Evolutionary conservation across 129 eudicot species (phyloP), one percentile per base, ranked within the genome.

Genomic region (Apium graveolens): DNA sequence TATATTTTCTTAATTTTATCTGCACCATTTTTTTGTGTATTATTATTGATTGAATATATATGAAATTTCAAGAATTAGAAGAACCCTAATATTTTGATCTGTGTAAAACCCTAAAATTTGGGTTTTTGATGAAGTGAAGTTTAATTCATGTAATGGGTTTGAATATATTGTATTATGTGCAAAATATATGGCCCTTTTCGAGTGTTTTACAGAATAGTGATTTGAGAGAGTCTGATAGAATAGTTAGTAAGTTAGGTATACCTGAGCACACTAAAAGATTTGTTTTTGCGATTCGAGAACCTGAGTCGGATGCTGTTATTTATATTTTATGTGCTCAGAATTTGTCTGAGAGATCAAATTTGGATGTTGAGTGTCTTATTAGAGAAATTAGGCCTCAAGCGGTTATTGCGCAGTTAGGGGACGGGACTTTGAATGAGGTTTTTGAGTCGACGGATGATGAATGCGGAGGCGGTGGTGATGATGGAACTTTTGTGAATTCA

Each of bases 281-380:
- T 75, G 95, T 92, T 46, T 96, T 86, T 73, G 97, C 99, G 5
- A 73, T 96, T 76, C 79, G 79, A 5, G 95, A 88, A 48, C 91
- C 94, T 0, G 96, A 90, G 72, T 83, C 91, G 4, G 53, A 76
- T 80, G 82, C 90, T 34, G 90, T 89, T n/a, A 79, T 96, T 17
- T 96, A 96, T 70, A 69, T 96, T 31, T 82, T 96, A 11, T 86
- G 91, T 78, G 95, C 82, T 49, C 99, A 92, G 85, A 90, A 96
- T 80, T 84, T 96, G 24, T 96, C 99, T 5, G 97, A 92, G 85
- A 86, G 95, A 77, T 96, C 97, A 0, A 88, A 86, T 57, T 20
- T 78, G 35, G 97, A 96, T 85, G 89, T 84, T 27, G 95, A 92
- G 80, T 82, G 82, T 84, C 73, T 96, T 51, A 82, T 92, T 31